These are phyloP conservation scores for Smittium culicis DNA, from an alignment of 371 early-diverging fungal genomes.

Conservation along the genomic window DNA sequence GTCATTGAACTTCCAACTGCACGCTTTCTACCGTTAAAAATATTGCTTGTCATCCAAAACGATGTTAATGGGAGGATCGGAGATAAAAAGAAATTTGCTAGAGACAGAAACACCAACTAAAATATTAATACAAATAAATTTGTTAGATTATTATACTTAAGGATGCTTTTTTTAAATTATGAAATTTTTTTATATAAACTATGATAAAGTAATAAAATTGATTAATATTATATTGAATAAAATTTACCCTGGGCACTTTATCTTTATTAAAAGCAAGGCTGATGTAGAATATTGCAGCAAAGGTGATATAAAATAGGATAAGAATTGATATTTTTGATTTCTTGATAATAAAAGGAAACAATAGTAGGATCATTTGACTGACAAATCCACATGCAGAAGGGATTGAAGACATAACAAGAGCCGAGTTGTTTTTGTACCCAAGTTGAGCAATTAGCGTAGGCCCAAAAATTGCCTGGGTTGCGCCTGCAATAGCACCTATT, in stretches of 20 bases:
- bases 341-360: conserved; percentile 19
- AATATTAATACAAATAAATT: too few species aligned
- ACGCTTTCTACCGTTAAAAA: conserved; percentile 22
- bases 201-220: too few species aligned
- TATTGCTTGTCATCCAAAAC: conserved; percentile 29
- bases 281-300: conserved; percentile 22
- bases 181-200: too few species aligned
- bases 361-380: conserved; percentile 22
- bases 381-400: conserved; percentile 31
- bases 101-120: conserved; percentile 22
- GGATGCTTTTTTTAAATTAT: too few species aligned
- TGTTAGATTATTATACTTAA: too few species aligned
- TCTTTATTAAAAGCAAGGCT: conserved; percentile 4
- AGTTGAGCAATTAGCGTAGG: conserved; percentile 32
- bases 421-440: conserved; percentile 31
- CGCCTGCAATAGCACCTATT: conserved; percentile 21
- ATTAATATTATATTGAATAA: too few species aligned
- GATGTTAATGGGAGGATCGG: conserved; percentile 30
- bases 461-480: conserved; percentile 32
- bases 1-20: conserved; percentile 28
- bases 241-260: conserved; percentile 9
- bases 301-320: conserved; percentile 19
- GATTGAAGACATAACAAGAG: conserved; percentile 31
- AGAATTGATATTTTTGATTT: conserved; percentile 17
- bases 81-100: conserved; percentile 28